These are phyloP conservation scores for Inga oerstediana DNA, from an alignment of 306 rosid species.

Conservation along the genomic window DNA sequence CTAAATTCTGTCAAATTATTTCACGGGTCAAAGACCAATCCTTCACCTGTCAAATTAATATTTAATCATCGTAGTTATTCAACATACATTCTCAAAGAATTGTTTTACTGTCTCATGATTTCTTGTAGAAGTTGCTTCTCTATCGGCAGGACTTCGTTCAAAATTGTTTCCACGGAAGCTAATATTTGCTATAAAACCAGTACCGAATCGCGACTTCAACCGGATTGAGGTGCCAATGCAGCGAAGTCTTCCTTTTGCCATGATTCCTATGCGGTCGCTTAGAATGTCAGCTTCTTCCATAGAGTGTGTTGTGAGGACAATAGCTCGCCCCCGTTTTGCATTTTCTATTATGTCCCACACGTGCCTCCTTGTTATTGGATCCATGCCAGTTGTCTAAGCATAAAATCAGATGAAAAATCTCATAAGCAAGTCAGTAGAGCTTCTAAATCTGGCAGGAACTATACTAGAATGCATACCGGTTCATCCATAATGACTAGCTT, in stretches of 20 bases:
- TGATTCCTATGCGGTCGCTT: constrained; percentile 88
- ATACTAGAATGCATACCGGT: constrained; percentile 57
- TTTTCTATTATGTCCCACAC: constrained; percentile 88
- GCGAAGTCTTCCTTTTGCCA: constrained; percentile 91
- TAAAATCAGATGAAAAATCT: constrained; percentile 30
- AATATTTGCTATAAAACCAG: constrained; percentile 75
- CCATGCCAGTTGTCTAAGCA: constrained; percentile 88
- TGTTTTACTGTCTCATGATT: constrained; percentile 66
- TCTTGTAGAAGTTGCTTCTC: constrained; percentile 41
- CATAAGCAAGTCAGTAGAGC: constrained; percentile 23
- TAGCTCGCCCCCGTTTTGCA: constrained; percentile 84
- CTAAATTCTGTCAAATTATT: constrained; percentile 58
- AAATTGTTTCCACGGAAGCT: constrained; percentile 51
- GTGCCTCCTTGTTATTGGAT: constrained; percentile 93
- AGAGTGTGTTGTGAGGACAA: constrained; percentile 89
- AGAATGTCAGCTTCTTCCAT: constrained; percentile 98
- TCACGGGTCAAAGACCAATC: constrained; percentile 39
- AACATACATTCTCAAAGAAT: constrained; percentile 73
- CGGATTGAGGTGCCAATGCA: constrained; percentile 89
- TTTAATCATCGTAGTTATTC: constrained; percentile 19
- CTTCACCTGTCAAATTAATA: constrained; percentile 1
- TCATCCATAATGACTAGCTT: constrained; percentile 84
- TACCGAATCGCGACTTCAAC: constrained; percentile 82
- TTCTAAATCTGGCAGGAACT: constrained; percentile 9
- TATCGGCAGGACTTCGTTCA: constrained; percentile 45